Conservation (phyloP, 2,329 filamentous ascomycete species). For the Pleurostoma richardsiae region DNA sequence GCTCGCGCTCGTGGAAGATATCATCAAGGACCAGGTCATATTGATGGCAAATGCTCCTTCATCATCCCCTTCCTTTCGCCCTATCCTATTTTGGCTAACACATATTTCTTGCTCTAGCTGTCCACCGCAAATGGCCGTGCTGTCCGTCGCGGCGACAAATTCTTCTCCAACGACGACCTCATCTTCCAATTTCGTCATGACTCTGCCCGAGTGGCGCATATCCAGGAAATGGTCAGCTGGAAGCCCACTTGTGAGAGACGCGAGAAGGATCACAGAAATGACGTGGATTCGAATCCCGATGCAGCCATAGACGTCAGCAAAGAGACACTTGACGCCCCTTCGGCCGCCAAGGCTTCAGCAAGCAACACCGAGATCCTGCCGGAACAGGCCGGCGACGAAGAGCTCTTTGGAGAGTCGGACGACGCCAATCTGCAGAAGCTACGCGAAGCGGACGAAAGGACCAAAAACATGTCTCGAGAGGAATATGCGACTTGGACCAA, state of each 20-base stretch:
- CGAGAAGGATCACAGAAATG: too few relatives aligned
- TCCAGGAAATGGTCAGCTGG: constrained; percentile 15
- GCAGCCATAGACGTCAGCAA: too few relatives aligned
- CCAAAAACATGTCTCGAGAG: constrained; percentile 10
- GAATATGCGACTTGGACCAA: constrained; percentile 16
- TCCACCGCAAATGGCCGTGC: constrained; percentile 11
- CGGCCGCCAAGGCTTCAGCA: too few relatives aligned
- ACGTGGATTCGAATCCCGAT: too few relatives aligned
- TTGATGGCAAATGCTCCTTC: constrained; percentile 7
- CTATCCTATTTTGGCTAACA: too few relatives aligned
- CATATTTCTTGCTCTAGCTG: constrained; percentile 6
- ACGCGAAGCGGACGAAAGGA: constrained; percentile 9
- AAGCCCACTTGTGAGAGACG: constrained; percentile 12
- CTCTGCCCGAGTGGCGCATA: constrained; percentile 11
- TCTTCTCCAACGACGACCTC: constrained; percentile 14
- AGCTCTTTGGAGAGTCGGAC: constrained; percentile 1
- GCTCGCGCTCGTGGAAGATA: constrained; percentile 12
- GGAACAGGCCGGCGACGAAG: too few relatives aligned
- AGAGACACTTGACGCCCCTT: too few relatives aligned
- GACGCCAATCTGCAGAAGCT: constrained; percentile 9
- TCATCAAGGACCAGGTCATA: constrained; percentile 11
- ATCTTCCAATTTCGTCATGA: constrained; percentile 17
- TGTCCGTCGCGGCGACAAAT: constrained; percentile 10
- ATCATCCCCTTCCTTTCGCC: neutral
- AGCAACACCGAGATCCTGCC: too few relatives aligned